Evolutionary conservation across 202 grass and related monocot species (phyloP).

Genomic region (Elaeis oleifera): DNA sequence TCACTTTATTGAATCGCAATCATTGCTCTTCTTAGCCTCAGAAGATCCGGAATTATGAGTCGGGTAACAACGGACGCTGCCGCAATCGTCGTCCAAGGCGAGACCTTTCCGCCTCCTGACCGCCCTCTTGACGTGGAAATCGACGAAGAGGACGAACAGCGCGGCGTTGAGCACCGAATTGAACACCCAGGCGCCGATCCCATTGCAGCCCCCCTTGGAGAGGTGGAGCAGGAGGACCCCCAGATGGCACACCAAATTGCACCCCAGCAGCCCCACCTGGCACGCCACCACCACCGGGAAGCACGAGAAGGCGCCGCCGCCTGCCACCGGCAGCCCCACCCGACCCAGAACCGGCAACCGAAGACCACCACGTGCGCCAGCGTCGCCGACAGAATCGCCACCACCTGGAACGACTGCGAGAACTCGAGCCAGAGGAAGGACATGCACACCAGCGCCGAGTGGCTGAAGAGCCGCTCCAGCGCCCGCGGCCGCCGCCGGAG

Average conservation of each 20-base stretch:
- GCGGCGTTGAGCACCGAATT: slow-evolving; percentile 76
- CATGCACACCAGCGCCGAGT: slow-evolving; percentile 64
- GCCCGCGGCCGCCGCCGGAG: slow-evolving; percentile 26
- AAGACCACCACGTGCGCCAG: slow-evolving; percentile 60
- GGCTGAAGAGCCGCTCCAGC: slow-evolving; percentile 34
- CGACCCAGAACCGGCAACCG: slow-evolving; percentile 57
- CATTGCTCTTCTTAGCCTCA: neutral
- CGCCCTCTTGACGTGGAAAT: slow-evolving; percentile 55
- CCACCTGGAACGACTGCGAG: slow-evolving; percentile 92
- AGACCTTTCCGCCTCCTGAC: slow-evolving; percentile 12
- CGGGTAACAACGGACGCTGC: slow-evolving; percentile 4
- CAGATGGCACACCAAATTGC: slow-evolving; percentile 77
- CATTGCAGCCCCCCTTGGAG: slow-evolving; percentile 62
- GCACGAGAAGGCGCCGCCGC: slow-evolving; percentile 2
- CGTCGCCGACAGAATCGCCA: slow-evolving; percentile 68
- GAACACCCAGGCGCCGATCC: slow-evolving; percentile 71
- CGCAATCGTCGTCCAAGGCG: slow-evolving; percentile 19
- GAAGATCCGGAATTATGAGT: neutral
- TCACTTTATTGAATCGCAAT: neutral
- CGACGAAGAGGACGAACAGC: slow-evolving; percentile 61
- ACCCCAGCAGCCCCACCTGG: slow-evolving; percentile 49
- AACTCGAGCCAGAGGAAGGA: slow-evolving; percentile 94
- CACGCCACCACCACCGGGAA: slow-evolving; percentile 37
- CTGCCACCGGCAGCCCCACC: slow-evolving; percentile 41
- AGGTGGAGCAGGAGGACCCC: slow-evolving; percentile 85